Conservation (phyloP, 2,329 filamentous ascomycete species). For the Fusarium pseudonygamai region DNA sequence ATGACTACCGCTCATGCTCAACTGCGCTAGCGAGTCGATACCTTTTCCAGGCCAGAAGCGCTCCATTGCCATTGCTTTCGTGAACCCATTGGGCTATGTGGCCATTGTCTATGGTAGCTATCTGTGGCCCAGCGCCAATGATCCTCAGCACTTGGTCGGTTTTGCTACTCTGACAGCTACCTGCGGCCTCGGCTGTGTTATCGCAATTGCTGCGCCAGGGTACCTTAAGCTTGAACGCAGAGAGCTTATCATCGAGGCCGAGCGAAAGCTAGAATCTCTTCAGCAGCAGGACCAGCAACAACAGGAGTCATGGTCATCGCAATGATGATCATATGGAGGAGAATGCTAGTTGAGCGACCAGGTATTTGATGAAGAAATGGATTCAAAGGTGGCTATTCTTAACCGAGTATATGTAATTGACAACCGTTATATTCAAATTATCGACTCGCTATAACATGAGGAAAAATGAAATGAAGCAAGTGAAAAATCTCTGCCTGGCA, state of each 20-base stretch:
- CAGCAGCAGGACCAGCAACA: not conserved
- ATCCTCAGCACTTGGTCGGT: constrained; percentile 40
- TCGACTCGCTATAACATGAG: too few species aligned
- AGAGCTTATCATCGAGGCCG: not conserved
- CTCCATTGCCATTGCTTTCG: not conserved
- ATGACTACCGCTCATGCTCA: constrained; percentile 13
- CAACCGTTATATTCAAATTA: too few species aligned
- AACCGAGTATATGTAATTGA: not conserved
- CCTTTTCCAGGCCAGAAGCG: constrained; percentile 12
- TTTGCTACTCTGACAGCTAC: constrained; percentile 26
- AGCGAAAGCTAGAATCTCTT: not conserved
- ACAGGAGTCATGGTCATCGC: not conserved
- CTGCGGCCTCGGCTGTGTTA: not conserved
- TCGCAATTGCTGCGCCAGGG: not conserved
- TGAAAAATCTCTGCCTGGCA: too few species aligned
- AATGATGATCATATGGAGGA: too few species aligned
- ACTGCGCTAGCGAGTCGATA: constrained; percentile 13
- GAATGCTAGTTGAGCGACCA: rapidly evolving
- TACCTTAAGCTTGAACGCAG: not conserved
- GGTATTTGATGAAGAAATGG: rapidly evolving
- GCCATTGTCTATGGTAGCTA: constrained; percentile 16
- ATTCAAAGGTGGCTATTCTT: rapidly evolving
- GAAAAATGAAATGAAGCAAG: too few species aligned
- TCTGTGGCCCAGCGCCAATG: constrained; percentile 42
- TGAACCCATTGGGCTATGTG: constrained; percentile 15